Base-by-base conservation (phyloP, 2,329 filamentous ascomycete genomes). In the Trichoderma sp. region DNA sequence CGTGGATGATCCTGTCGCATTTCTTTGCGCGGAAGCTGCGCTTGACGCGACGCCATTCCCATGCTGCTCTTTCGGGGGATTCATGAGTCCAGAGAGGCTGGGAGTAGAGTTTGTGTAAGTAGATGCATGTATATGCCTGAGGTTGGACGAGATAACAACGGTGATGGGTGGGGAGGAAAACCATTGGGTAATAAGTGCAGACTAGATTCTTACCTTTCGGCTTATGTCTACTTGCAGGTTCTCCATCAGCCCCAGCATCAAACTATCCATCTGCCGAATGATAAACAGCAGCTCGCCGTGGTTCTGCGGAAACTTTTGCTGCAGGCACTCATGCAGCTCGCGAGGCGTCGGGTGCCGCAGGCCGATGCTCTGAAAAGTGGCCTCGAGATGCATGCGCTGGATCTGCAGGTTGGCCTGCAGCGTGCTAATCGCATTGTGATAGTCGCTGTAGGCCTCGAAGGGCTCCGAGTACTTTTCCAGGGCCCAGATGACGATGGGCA, bases 41-140 rank as follows among this genome's bases (percentile, higher is more conserved):
- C 31, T 68, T 63, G 49, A 68, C 67, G 59, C 67, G 60, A 27
- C 67, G 65, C 65, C 65, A 68, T 68, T 68, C 56, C 65, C 65
- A 68, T 5, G 65, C 59, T 37, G 19, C 40, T 21, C 65, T 68
- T 19, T 68, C 65, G 21, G 65, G 47, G 13, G 65, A 52, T 3
- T 60, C 56, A 19, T 43, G 56, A 19, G 65, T 68, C 65, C 65
- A 68, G 19, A 68, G 57, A 4, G 65, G 65, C 65, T 68, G 43
- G 27, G 5, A 13, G 21, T 19, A 16, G 10, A n/a, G n/a, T 68
- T 14, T 53, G 56, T 40, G 19, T 40, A 40, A 33, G 40, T 43
- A 43, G 7, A 7, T 43, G 16, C 11, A 35, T 43, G 16, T 8
- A 43, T 43, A 21, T 4, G 6, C 37, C 4, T 57, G 35, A 40